Evolutionary conservation across 208 protist genomes (phyloP).

Genomic region (Wallacemonas sp.): DNA sequence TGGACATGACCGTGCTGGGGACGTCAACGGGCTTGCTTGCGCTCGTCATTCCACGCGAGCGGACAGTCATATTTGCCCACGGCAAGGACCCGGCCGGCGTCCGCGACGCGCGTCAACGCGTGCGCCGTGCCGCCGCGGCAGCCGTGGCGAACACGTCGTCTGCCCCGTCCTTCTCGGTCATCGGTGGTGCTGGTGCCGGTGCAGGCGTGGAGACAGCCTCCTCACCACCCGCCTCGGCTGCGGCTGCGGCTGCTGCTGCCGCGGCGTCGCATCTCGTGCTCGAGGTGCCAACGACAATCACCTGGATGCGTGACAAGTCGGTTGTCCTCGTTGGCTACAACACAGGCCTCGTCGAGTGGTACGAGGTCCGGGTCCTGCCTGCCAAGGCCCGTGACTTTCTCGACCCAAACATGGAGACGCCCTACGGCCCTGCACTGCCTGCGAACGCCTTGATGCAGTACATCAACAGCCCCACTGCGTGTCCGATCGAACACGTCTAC

Average conservation of each 20-base stretch:
- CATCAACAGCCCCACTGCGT: conserved; percentile 24
- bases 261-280: not conserved
- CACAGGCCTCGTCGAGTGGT: conserved; percentile 75
- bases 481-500: conserved; percentile 9
- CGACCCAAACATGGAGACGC: conserved; percentile 22
- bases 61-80: conserved; percentile 44
- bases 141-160: conserved; percentile 3
- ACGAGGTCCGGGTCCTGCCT: conserved; percentile 47
- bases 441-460: conserved; percentile 25
- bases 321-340: conserved; percentile 81
- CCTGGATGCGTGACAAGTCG: conserved; percentile 80
- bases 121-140: conserved; percentile 15
- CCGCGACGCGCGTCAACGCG: conserved; percentile 21
- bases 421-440: conserved; percentile 20
- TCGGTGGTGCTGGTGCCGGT: too few relatives aligned
- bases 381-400: conserved; percentile 28
- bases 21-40: conserved; percentile 56
- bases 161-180: not conserved
- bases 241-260: too few relatives aligned
- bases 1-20: conserved; percentile 69
- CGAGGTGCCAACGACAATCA: conserved; percentile 67
- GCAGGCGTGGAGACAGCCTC: too few relatives aligned
- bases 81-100: conserved; percentile 39
- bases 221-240: too few relatives aligned
- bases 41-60: conserved; percentile 43